Base-by-base conservation (phyloP, 73 alveolate genomes). In the Durusdinium trenchii region DNA sequence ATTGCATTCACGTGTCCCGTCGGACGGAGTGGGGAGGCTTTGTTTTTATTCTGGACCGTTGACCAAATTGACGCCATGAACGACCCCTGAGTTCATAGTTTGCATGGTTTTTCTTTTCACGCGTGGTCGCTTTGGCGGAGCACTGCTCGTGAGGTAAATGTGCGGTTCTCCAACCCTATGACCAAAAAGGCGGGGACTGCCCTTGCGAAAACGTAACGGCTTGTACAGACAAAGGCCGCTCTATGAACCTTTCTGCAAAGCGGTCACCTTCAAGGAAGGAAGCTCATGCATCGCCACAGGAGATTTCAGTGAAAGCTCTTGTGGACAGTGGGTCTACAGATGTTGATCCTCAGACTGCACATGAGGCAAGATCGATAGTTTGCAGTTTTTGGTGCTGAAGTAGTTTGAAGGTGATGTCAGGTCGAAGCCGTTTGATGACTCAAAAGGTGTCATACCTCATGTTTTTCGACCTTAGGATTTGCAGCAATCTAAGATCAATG, bases 271-370 rank as follows among this genome's bases (percentile, higher is more conserved):
- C 32, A 12, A 57, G 12, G 12, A 57, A 12, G 12, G 23, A 12
- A 57, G 12, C 23, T 16, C 69, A 12, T 12, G 12, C 69, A 57
- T 57, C 35, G 71, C 20, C 32, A 50, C 94, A 84, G 94, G 94
- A 50, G 20, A 35, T 84, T 16, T 38, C 18, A 36, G 94, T 84
- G 75, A 84, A 84, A 12, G 94, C 94, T 14, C 76, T 84, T 16
- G 94, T 52, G 54, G 94, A 84, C 76, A 84, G 42, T 36, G 94
- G 94, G 16, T 84, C 94, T n/a, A 84, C 94, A 20, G 94, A 84
- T 84, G 94, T 84, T 51, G 94, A 82, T 35, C 50, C 92, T 26
- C 46, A 82, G 92, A 82, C 71, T 28, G 92, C 92, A 47, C 10
- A 46, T 47, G 38, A 6, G 62, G 73, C 73, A 1, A 60, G 18